Evolutionary conservation across 805 yeast species (phyloP), one percentile per base, ranked within the genome.

Genomic region (Vanderwaltozyma yarrowii): DNA sequence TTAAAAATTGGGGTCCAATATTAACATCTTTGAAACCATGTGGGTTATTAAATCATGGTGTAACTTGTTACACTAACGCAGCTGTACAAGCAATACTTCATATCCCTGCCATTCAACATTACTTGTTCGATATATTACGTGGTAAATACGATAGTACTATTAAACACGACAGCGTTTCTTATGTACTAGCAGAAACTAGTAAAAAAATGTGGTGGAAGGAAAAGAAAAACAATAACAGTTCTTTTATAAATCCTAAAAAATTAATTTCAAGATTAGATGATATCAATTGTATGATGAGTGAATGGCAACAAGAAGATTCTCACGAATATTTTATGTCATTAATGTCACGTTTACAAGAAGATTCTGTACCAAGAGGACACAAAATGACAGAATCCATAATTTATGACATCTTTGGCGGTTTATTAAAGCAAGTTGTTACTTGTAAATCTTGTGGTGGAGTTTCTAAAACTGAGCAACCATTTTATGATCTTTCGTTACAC

Each of bases 261-360:
- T 67, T 87, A 50, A 79, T 84, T 41, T 69, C 69, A 36, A 70
- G 86, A 46, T 65, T 84, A 40, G 83, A 73, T 35, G 95, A 85
- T 51, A 85, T 89, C 51, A 87, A 87, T 60, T 85, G 95, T 57
- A 84, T 85, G 95, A 86, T 88, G 95, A 78, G 87, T 32, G 92
- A 80, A 58, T 88, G 95, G 95, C 88, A 86, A 61, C 98, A 92
- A 60, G 97, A 92, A 61, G 98, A 92, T 61, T 82, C 95, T 0
- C 98, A 92, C 61, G 98, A 92, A 62, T 92, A 88, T 63, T 85
- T 81, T 58, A 88, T 88, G 96, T 84, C 95, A 11, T 66, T 88
- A 43, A 71, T 88, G 70, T 76, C 89, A 7, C 65, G 96, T 37
- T 63, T 88, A 37, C 97, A 88, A 61, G 96, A 88, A 55, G 96